Evolutionary conservation across 139 green algal species (phyloP).

Genomic region (Chlamydomonas urium): DNA sequence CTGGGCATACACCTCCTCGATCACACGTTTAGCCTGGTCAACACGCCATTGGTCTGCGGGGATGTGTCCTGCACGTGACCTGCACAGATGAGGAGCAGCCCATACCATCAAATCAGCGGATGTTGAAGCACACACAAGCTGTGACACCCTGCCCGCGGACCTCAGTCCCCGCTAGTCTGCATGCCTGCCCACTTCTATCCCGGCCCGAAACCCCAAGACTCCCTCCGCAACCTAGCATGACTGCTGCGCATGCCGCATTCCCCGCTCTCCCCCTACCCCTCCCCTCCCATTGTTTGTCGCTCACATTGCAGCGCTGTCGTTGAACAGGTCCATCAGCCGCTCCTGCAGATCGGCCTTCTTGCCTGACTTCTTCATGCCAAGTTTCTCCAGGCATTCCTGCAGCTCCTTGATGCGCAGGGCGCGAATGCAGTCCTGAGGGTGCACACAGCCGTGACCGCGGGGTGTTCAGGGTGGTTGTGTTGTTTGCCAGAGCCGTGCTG

Average conservation of each 20-base stretch:
- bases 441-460: too few relatives aligned
- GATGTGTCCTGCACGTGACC: conserved; percentile 2
- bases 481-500: too few relatives aligned
- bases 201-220: too few relatives aligned
- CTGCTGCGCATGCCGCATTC: background rate
- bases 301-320: conserved; percentile 21
- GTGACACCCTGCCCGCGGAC: too few relatives aligned
- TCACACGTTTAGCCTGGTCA: conserved; percentile 16
- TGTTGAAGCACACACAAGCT: too few relatives aligned
- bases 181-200: too few relatives aligned
- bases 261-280: too few relatives aligned
- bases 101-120: too few relatives aligned
- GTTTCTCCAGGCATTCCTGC: conserved; percentile 40
- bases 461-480: too few relatives aligned
- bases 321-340: conserved; percentile 28
- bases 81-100: too few relatives aligned
- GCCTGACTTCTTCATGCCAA: conserved; percentile 55
- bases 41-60: conserved; percentile 11
- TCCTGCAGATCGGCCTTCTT: conserved; percentile 39
- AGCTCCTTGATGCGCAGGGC: conserved; percentile 39
- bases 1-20: conserved; percentile 27
- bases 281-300: background rate
- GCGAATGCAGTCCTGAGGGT: background rate
- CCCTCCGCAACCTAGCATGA: too few relatives aligned
- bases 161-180: too few relatives aligned